Percentiles rank a stretch among this genome's conserved stretches.
phyloP scores from a whole-genome alignment of 2,329 filamentous ascomycete species.

The Venturia oleaginea region DNA sequence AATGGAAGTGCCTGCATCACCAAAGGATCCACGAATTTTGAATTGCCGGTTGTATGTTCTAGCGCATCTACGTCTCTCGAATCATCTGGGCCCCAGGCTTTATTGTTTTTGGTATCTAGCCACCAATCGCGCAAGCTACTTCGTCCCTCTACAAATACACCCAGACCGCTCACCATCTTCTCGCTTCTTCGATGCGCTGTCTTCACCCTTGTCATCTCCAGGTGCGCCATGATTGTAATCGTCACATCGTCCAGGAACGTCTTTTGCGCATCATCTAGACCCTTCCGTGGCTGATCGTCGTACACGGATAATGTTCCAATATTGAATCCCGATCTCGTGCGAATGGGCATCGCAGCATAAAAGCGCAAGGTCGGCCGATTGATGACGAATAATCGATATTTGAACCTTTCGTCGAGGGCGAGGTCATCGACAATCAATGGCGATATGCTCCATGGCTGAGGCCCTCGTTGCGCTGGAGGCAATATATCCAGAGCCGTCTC shows the following conservation, averaged over 20 bases:
- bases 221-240: constrained; percentile 15
- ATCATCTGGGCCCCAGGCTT: neutral
- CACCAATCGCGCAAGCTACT: constrained; percentile 7
- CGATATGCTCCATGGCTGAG: constrained; percentile 17
- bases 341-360: constrained; percentile 26
- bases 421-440: constrained; percentile 20
- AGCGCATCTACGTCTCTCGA: neutral
- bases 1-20: neutral
- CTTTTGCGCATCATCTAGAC: constrained; percentile 16
- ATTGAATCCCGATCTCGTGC: constrained; percentile 19
- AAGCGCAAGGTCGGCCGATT: constrained; percentile 24
- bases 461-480: constrained; percentile 19
- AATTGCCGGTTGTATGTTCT: neutral
- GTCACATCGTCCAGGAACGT: constrained; percentile 16
- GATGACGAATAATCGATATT: constrained; percentile 22
- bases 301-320: constrained; percentile 27
- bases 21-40: neutral
- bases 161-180: constrained; percentile 16
- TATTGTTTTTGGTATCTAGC: neutral
- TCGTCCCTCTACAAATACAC: constrained; percentile 16
- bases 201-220: constrained; percentile 16
- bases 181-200: constrained; percentile 15
- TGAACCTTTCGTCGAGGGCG: constrained; percentile 24
- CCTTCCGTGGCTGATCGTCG: constrained; percentile 21
- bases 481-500: constrained; percentile 20